phyloP scores from a whole-genome alignment of 768 basidiomycete genomes.

The Suillus americanus region DNA sequence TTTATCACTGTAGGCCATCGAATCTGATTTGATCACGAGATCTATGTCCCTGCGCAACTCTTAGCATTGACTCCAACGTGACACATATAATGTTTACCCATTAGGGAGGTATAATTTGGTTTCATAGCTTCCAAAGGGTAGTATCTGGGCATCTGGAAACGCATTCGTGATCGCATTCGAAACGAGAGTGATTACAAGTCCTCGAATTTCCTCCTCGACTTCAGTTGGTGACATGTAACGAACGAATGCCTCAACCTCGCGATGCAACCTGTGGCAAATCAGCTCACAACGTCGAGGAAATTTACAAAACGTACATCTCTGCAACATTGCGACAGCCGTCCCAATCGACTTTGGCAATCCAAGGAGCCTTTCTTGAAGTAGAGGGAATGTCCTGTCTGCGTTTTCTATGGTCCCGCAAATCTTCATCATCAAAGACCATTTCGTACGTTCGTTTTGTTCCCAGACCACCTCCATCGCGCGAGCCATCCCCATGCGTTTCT shows the following conservation, averaged over 20 bases:
- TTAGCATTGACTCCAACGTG: conserved; percentile 15
- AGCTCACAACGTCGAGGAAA: conserved; percentile 11
- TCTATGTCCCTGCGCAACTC: conserved; percentile 79
- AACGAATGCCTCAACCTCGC: conserved; percentile 83
- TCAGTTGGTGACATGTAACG: conserved; percentile 85
- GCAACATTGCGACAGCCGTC: conserved; percentile 73
- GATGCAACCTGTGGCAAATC: conserved; percentile 61
- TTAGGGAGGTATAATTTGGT: conserved; percentile 92
- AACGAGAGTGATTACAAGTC: conserved; percentile 70
- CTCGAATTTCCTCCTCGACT: conserved; percentile 82
- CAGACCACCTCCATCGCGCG: conserved; percentile 14
- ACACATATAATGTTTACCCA: conserved; percentile 59
- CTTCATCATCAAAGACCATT: conserved; percentile 42
- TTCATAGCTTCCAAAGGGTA: conserved; percentile 90
- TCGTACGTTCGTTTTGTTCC: conserved; percentile 48
- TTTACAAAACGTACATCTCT: conserved; percentile 65
- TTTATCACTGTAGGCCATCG: conserved; percentile 72
- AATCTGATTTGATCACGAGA: conserved; percentile 79
- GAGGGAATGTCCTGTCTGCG: conserved; percentile 52
- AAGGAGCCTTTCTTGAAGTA: conserved; percentile 59
- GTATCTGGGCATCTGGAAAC: conserved; percentile 79
- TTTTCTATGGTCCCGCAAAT: conserved; percentile 38
- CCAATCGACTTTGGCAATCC: conserved; percentile 73
- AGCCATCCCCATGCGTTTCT: conserved; percentile 23
- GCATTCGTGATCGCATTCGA: conserved; percentile 56